Conservation (phyloP, 345 rosid species). For the Noccaea caerulescens region DNA sequence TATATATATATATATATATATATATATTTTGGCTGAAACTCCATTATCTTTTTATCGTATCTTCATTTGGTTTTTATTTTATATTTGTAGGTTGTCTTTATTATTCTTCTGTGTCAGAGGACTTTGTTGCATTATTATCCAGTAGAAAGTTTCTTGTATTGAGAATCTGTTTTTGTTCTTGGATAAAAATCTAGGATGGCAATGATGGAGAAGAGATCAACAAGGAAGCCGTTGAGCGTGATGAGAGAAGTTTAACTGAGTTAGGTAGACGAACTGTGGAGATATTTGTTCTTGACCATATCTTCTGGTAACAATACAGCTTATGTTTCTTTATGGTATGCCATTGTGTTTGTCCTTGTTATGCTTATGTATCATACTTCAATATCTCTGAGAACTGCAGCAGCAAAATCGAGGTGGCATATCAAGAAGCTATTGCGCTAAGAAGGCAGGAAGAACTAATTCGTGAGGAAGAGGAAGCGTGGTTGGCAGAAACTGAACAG, state of each 20-base stretch:
- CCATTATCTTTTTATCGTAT: constrained; percentile 17
- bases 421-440: constrained; percentile 96
- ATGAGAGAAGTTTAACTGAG: constrained; percentile 92
- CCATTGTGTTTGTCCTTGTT: constrained; percentile 10
- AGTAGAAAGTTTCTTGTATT: constrained; percentile 16
- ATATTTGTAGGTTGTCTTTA: background rate
- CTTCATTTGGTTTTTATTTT: background rate
- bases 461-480: constrained; percentile 96
- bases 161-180: constrained; percentile 13
- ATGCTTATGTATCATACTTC: constrained; percentile 21
- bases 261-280: constrained; percentile 96
- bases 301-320: constrained; percentile 66
- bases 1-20: background rate
- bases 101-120: background rate
- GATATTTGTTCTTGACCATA: constrained; percentile 90
- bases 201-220: constrained; percentile 83
- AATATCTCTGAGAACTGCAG: constrained; percentile 49
- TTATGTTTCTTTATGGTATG: background rate
- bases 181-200: constrained; percentile 62
- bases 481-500: constrained; percentile 87
- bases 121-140: constrained; percentile 12
- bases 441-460: constrained; percentile 98
- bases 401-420: constrained; percentile 90
- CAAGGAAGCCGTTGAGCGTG: constrained; percentile 79
- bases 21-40: background rate